Base-by-base conservation (phyloP, 257 asterid species). In the Jaltomata sinuosa region DNA sequence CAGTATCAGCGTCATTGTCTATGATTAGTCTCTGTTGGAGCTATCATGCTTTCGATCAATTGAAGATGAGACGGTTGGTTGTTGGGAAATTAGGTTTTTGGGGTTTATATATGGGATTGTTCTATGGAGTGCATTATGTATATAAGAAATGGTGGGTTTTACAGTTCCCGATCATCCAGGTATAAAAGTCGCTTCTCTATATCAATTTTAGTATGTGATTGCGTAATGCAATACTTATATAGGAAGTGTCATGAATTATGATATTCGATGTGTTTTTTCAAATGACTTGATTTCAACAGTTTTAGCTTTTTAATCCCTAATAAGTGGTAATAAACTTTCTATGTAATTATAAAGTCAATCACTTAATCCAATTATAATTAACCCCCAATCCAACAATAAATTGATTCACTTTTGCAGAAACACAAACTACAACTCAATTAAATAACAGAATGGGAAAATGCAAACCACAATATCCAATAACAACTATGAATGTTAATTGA, bases 81-180 rank as follows among this genome's bases (percentile, higher is more conserved):
- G 74, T 90, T 74, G 90, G 87, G 84, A 83, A 82, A 62, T 45
- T 93, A 88, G 97, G 96, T 80, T 89, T 93, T 87, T 91, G 97
- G 87, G 97, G 98, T 79, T 89, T 90, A 78, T 80, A 88, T 68
- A 38, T 92, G 55, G 99, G 99, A 1, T 61, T 91, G 65, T 31
- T 91, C 16, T 97, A 95, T 84, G 98, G 96, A 47, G 31, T 93
- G 82, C 89, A 87, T 79, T 97, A 89, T 80, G 93, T 93, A 59
- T 94, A 87, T 85, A 88, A 84, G 85, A 86, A 86, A 87, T 90
- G 98, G 76, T 95, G 98, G 98, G 94, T 95, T 83, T 86, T 95
- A 85, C 91, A 85, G 29, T 97, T 97, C 86, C 99, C 98, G 21
- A 91, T 97, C 52, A 84, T 97, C 85, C 99, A 97, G 98, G 99